Evolutionary conservation across 2,329 filamentous ascomycete genomes (phyloP), one percentile per base, ranked within the genome.

Genomic region (Botrytis tulipae): DNA sequence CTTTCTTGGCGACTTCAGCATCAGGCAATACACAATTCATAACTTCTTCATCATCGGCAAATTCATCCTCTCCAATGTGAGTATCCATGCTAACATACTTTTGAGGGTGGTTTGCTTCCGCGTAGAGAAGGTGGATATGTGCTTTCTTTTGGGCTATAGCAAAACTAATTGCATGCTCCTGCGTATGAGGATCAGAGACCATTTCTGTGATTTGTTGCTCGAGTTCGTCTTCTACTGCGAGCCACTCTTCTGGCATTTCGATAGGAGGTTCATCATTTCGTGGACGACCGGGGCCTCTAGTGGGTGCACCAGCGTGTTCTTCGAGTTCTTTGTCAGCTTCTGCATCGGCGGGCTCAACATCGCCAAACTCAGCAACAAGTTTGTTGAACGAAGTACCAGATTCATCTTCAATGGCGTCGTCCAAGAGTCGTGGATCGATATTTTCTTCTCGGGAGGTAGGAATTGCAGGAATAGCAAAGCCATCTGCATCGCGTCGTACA

Each of bases 31-130:
- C 83, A 80, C 95, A 97, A 78, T 92, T 92, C 74, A 87, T 84
- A 8, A 99, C 94, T 82, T 99, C 96, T 0, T 91, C 92, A 76
- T 99, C 96, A 78, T 97, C 90, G 54, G 91, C 93, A 79, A 98
- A 98, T 80, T 98, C 95, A 73, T 92, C 88, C 73, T 93, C 92
- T 69, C 87, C 89, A 32, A 97, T 91, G 71, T 92, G 89, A 10
- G 87, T 86, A 40, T 88, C 86, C 85, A 90, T 89, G 32, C 86
- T 87, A 18, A 87, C 84, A 44, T 83, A 83, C 77, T 83, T 86
- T 46, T 80, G 82, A 1, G 85, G 86, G 42, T 84, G 85, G 74
- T 84, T 83, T 25, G 85, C 83, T 29, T 87, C 83, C 42, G 85
- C 86, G 81, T 86, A 85, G 68, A 86, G 83, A 3, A 86, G 86